Conservation (phyloP, 2,329 filamentous ascomycete genomes). For the Rhynchosporium agropyri region DNA sequence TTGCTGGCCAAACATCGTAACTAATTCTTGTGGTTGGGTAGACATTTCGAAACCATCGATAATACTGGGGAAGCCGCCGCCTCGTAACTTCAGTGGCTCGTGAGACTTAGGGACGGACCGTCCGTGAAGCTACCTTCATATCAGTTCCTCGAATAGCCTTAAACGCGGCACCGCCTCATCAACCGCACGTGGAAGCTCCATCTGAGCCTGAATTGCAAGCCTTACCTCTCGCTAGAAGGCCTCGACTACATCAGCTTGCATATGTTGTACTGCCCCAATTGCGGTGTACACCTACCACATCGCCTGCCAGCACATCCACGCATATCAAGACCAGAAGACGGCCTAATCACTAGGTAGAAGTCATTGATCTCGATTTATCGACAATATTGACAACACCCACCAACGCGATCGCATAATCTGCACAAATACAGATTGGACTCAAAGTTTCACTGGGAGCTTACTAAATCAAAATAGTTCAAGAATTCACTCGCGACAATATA, state of each 20-base stretch:
- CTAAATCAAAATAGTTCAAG: slow-evolving; percentile 11
- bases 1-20: slow-evolving; percentile 35
- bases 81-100: slow-evolving; percentile 35
- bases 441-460: slow-evolving; percentile 16
- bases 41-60: slow-evolving; percentile 24
- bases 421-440: slow-evolving; percentile 14
- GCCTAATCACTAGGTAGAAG: slow-evolving; percentile 36
- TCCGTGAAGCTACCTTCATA: slow-evolving; percentile 30
- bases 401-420: slow-evolving; percentile 32
- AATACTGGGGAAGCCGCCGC: slow-evolving; percentile 25
- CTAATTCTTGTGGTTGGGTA: slow-evolving; percentile 43
- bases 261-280: slow-evolving; percentile 59
- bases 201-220: slow-evolving; percentile 43
- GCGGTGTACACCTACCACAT: slow-evolving; percentile 55
- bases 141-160: slow-evolving; percentile 37
- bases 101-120: slow-evolving; percentile 29
- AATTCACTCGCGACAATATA: slow-evolving; percentile 8
- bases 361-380: slow-evolving; percentile 35
- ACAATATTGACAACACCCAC: slow-evolving; percentile 30
- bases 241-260: slow-evolving; percentile 57
- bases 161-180: slow-evolving; percentile 35
- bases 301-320: slow-evolving; percentile 64
- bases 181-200: slow-evolving; percentile 39
- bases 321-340: slow-evolving; percentile 56
- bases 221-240: slow-evolving; percentile 45